Evolutionary conservation across 2,329 filamentous ascomycete species (phyloP), one percentile per base, ranked within the genome.

Genomic region (Lachnellula subtilissima): DNA sequence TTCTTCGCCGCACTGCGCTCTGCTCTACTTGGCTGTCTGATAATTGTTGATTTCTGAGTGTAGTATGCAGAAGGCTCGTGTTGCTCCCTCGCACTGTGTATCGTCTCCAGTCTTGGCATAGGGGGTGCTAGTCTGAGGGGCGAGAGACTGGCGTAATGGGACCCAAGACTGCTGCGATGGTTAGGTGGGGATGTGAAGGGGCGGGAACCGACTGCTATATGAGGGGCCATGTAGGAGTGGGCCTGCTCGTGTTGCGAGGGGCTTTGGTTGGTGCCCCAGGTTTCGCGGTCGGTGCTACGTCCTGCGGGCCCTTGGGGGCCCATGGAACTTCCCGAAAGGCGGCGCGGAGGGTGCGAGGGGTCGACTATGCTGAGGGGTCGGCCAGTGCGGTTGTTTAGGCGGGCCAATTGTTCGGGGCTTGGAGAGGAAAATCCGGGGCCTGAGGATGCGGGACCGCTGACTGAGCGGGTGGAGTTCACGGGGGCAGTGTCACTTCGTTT

Each of bases 1-100:
- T 86, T 86, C 70, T 81, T 84, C 9, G 81, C 77, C 5, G 83
- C 83, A 55, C 82, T 83, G 28, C 81, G 74, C 65, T 82, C 80
- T 1, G 82, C 82, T 42, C 83, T 76, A 63, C 81, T 84, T 39
- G 75, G 71, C 37, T 73, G 61, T 65, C 68, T 61, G 17, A 57
- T 54, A 4, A 66, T 46, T 40, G 59, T 50, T 8, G 57, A 47
- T 17, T 61, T 65, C 36, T 58, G 60, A 7, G 46, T 55, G n/a
- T 61, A 53, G 42, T 55, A 62, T 17, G 57, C 62, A 35, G 68
- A 63, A 7, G 61, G 61, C 22, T 65, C 65, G 8, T 53, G 61
- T 32, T 53, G 57, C 3, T 67, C 64, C 1, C 67, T 65, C 15
- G 69, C 65, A 58, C 75, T 79, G 47, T 80, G 80, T 32, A 83